phyloP scores from a whole-genome alignment of 495 filamentous ascomycete genomes.

The Tuber melanosporum region DNA sequence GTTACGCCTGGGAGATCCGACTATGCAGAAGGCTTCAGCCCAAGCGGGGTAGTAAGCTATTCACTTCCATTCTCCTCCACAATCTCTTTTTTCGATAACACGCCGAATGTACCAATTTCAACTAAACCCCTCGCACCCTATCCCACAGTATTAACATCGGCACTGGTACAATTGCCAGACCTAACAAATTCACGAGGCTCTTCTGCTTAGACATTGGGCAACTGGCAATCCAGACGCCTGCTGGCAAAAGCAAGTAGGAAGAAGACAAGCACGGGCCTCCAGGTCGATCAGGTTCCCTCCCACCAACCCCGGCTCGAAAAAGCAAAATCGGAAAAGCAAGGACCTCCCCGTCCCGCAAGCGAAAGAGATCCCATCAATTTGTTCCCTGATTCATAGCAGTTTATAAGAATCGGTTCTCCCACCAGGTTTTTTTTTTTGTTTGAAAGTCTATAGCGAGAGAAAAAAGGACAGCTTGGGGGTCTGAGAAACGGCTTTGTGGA shows the following conservation, averaged over 20 bases:
- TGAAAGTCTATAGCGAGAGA: neutral
- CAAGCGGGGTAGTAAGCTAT: neutral
- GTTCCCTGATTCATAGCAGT: neutral
- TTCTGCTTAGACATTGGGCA: neutral
- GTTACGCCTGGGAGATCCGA: neutral
- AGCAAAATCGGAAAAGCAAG: neutral
- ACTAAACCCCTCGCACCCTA: neutral
- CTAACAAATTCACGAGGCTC: neutral
- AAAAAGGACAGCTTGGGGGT: neutral
- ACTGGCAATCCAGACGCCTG: neutral
- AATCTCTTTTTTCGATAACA: neutral
- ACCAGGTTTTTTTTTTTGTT: neutral
- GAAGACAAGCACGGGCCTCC: neutral
- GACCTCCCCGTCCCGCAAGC: neutral
- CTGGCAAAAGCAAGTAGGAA: neutral
- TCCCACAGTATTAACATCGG: neutral
- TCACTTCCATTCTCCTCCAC: neutral
- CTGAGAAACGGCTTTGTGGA: conserved; percentile 17
- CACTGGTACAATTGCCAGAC: conserved; percentile 15
- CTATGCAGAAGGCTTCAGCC: neutral
- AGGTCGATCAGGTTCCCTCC: neutral
- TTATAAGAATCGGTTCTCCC: neutral
- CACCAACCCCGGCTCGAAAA: neutral
- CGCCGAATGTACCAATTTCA: neutral
- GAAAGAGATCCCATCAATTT: neutral